Evolutionary conservation across 2,329 filamentous ascomycete species (phyloP).

Genomic region (Dendryphion nanum): DNA sequence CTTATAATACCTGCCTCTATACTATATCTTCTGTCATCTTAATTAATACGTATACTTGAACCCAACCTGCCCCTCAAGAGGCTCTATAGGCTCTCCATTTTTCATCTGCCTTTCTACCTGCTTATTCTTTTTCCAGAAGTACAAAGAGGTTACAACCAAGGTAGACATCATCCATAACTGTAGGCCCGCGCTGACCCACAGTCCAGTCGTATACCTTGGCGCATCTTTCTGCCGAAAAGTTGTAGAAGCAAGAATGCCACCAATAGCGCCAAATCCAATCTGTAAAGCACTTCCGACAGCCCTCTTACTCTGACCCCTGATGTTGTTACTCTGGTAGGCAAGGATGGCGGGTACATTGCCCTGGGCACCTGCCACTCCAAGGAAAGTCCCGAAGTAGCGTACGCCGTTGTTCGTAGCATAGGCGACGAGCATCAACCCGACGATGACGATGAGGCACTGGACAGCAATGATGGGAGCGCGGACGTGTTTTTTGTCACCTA

Average conservation of each 20-base stretch:
- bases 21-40: too few species aligned
- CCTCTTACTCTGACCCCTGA: conserved; percentile 6
- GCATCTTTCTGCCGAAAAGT: conserved; percentile 13
- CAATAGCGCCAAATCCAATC: conserved; percentile 1
- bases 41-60: too few species aligned
- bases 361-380: conserved; percentile 16
- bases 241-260: conserved; percentile 3
- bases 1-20: too few species aligned
- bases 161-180: too few species aligned
- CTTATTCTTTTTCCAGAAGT: too few species aligned
- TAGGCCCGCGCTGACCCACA: too few species aligned
- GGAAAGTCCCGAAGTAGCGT: conserved; percentile 12
- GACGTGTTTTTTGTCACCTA: conserved; percentile 12
- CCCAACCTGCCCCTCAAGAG: too few species aligned
- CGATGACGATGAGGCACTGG: conserved; percentile 7
- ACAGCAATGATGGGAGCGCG: conserved; percentile 14
- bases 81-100: too few species aligned
- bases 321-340: conserved; percentile 6
- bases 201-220: conserved; percentile 4
- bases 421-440: conserved; percentile 13
- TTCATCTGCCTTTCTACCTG: too few species aligned
- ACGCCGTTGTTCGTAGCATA: conserved; percentile 6
- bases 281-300: conserved; percentile 2
- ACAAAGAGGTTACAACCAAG: too few species aligned
- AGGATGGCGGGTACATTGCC: conserved; percentile 2